Conservation (phyloP, 192 early-diverging fungal species). For the Coemansia sp. region DNA sequence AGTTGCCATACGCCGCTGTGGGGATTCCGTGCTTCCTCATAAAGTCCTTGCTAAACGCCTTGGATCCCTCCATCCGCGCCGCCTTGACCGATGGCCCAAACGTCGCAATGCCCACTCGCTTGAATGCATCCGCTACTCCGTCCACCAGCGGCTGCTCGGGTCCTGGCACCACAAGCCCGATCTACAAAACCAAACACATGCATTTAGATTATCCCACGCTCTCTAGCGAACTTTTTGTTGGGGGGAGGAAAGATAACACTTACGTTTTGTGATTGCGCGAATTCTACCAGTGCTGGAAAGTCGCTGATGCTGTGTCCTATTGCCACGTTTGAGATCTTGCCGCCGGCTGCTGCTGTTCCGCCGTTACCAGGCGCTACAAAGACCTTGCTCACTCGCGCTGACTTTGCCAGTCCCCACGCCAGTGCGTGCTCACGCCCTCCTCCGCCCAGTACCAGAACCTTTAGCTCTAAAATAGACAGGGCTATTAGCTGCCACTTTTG, state of each 20-base stretch:
- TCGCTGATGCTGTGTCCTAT: slow-evolving; percentile 62
- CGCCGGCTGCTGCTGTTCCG: slow-evolving; percentile 71
- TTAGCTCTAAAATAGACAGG: slow-evolving; percentile 40
- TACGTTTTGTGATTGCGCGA: slow-evolving; percentile 77
- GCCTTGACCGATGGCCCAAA: slow-evolving; percentile 91
- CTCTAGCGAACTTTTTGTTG: not conserved
- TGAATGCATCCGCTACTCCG: slow-evolving; percentile 81
- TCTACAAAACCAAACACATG: slow-evolving; percentile 1
- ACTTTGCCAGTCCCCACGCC: slow-evolving; percentile 85
- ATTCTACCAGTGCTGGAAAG: slow-evolving; percentile 73
- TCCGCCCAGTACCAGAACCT: slow-evolving; percentile 85
- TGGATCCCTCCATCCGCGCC: slow-evolving; percentile 93
- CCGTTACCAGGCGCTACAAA: slow-evolving; percentile 96
- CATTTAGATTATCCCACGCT: not conserved
- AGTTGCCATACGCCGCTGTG: slow-evolving; percentile 87
- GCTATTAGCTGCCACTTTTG: not conserved
- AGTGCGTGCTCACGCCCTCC: slow-evolving; percentile 98
- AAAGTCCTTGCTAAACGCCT: slow-evolving; percentile 98
- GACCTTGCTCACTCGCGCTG: slow-evolving; percentile 70
- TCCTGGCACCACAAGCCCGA: slow-evolving; percentile 80
- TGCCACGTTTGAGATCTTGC: slow-evolving; percentile 79
- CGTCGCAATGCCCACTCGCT: slow-evolving; percentile 66
- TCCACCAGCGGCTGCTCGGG: slow-evolving; percentile 97
- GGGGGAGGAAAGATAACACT: slow-evolving; percentile 8
- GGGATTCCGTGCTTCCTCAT: slow-evolving; percentile 96